These are phyloP conservation scores for Candida sphagnicola DNA, from an alignment of 805 yeast genomes.

Conservation along the genomic window DNA sequence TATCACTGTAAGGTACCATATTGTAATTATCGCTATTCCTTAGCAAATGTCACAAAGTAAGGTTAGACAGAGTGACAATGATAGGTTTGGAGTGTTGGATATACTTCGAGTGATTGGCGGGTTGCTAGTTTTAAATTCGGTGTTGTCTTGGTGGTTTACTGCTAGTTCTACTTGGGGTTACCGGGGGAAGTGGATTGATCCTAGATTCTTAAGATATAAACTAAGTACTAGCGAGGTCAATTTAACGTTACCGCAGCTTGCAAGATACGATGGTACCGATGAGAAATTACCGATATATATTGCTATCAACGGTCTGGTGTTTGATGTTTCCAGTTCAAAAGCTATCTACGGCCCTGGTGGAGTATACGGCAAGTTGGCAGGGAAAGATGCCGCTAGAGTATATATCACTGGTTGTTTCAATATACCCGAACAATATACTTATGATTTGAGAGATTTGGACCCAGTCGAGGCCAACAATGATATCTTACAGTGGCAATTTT, in stretches of 20 bases:
- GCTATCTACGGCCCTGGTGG: slow-evolving; percentile 53
- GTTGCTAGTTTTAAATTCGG: slow-evolving; percentile 40
- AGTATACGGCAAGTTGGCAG: slow-evolving; percentile 53
- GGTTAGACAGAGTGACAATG: not conserved
- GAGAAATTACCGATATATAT: slow-evolving; percentile 49
- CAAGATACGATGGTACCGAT: slow-evolving; percentile 50
- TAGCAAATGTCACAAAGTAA: not conserved
- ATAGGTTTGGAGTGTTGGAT: slow-evolving; percentile 31
- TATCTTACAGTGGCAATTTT: slow-evolving; percentile 50
- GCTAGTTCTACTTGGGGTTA: slow-evolving; percentile 59
- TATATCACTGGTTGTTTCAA: slow-evolving; percentile 68
- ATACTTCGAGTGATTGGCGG: slow-evolving; percentile 43
- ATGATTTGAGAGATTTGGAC: slow-evolving; percentile 63
- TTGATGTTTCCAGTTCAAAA: slow-evolving; percentile 53
- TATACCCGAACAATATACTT: slow-evolving; percentile 51
- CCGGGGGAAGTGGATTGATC: slow-evolving; percentile 46
- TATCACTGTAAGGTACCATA: not conserved
- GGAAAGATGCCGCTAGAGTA: slow-evolving; percentile 65
- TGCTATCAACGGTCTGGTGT: slow-evolving; percentile 58
- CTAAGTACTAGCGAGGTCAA: slow-evolving; percentile 13
- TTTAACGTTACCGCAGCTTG: slow-evolving; percentile 44
- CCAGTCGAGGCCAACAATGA: slow-evolving; percentile 32
- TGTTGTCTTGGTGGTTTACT: slow-evolving; percentile 57
- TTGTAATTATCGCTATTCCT: too few species aligned
- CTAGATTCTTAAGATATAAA: slow-evolving; percentile 33